These are phyloP conservation scores for Schizopora paradoxa DNA, from an alignment of 1,284 basidiomycete species.

Conservation along the genomic window DNA sequence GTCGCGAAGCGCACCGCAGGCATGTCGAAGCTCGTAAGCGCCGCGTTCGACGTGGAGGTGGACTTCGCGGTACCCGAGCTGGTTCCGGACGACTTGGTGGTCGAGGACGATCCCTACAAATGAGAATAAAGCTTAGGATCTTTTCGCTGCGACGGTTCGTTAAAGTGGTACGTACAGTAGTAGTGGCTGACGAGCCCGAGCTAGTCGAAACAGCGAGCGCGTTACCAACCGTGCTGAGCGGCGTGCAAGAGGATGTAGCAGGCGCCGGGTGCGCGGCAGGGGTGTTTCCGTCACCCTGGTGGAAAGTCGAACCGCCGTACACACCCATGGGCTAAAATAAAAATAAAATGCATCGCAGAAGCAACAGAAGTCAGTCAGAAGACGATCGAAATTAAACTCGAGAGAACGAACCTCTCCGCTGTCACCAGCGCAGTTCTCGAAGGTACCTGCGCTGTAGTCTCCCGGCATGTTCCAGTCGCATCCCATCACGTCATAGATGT, in stretches of 20 bases:
- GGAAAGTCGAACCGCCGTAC: slow-evolving; percentile 60
- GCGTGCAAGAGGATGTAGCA: slow-evolving; percentile 47
- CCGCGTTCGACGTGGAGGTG: not conserved
- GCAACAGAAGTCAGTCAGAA: slow-evolving; percentile 6
- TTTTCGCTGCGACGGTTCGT: no score
- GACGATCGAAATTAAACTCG: not conserved
- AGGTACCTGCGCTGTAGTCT: slow-evolving; percentile 49
- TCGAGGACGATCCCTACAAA: not conserved
- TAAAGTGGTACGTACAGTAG: slow-evolving; percentile 11
- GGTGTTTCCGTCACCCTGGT: slow-evolving; percentile 56
- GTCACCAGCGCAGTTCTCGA: slow-evolving; percentile 56
- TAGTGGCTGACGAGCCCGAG: slow-evolving; percentile 20
- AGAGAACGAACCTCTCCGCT: slow-evolving; percentile 37
- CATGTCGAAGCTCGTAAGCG: not conserved
- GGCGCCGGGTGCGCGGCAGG: slow-evolving; percentile 57
- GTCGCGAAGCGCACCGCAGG: not conserved
- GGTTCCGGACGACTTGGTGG: slow-evolving; percentile 1
- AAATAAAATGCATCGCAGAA: slow-evolving; percentile 1
- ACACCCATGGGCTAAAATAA: slow-evolving; percentile 58
- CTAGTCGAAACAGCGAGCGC: slow-evolving; percentile 30
- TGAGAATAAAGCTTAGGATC: not conserved
- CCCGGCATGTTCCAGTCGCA: slow-evolving; percentile 69
- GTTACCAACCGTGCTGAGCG: slow-evolving; percentile 39
- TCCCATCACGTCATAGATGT: slow-evolving; percentile 63
- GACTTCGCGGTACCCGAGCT: not conserved